Evolutionary conservation across 139 green algal genomes (phyloP), one percentile per base, ranked within the genome.

Genomic region (Closterium sp.): DNA sequence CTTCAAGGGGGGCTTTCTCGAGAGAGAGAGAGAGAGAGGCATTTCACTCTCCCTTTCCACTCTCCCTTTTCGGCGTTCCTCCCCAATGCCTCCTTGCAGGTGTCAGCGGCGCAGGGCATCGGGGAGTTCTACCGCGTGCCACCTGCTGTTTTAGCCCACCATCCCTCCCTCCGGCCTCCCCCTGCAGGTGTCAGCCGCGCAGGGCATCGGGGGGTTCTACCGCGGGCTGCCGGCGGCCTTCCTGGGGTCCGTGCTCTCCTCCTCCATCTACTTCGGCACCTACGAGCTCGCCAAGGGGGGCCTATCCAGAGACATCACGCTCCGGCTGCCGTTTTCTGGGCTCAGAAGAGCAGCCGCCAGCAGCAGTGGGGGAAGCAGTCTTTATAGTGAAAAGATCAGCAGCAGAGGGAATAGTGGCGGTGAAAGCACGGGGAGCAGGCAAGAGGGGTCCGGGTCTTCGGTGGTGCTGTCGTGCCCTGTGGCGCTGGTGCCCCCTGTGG

Each of bases 201-300:
- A 94, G 36, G 93, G 93, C n/a, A 32, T 95, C 1, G 34, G n/a
- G 32, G 92, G 88, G 8, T 88, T 95, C 1, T 95, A 95, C 84
- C 64, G 33, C 12, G 93, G 93, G 30, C 55, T 95, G 33, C 93
- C 34, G 21, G 93, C 93, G 30, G 92, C 93, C 0, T 64, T 95
- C 12, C n/a, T 93, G 12, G 93, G 93, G 23, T 91, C 93, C 6
- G 93, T 99, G n/a, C 97, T 98, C 6, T 99, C 97, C 95, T 98
- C 96, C 0, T 96, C 97, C 4, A 94, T 99, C 76, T 97, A 99
- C 93, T 98, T 99, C 94, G 94, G 95, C 1, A 95, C 96, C 38
- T 99, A 99, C 94, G 98, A 99, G 90, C 95, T 94, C 1, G 93
- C 93, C 33, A 99, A 99, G 94, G 97, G 95, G 0, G 12, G 89